Conservation (phyloP, 495 filamentous ascomycete genomes). For the Cenococcum geophilum region DNA sequence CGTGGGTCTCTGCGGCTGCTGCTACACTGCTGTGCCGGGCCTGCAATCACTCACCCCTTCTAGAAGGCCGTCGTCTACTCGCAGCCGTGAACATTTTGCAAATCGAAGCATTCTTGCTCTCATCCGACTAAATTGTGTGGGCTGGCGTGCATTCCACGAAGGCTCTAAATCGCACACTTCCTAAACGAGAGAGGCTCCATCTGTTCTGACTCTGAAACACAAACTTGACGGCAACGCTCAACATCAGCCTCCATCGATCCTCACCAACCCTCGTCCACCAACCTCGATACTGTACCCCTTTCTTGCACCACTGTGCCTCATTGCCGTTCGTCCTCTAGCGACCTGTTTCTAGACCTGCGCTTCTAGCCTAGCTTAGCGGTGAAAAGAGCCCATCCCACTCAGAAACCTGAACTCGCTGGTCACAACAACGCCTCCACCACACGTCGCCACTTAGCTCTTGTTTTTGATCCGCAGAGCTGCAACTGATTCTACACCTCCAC, state of each 20-base stretch:
- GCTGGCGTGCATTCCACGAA: conserved; percentile 3
- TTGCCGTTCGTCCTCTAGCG: neutral
- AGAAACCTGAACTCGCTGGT: conserved; percentile 12
- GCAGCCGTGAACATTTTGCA: neutral
- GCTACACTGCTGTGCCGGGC: neutral
- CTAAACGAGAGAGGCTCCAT: conserved; percentile 12
- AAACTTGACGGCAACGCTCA: conserved; percentile 4
- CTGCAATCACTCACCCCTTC: neutral
- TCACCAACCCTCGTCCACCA: conserved; percentile 5
- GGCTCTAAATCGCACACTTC: conserved; percentile 9
- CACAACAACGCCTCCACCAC: conserved; percentile 27
- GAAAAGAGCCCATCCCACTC: conserved; percentile 25
- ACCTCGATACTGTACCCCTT: neutral
- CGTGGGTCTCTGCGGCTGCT: neutral
- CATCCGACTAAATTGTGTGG: neutral
- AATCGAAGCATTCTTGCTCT: neutral
- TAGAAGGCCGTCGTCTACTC: too few relatives aligned
- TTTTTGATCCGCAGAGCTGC: conserved; percentile 8
- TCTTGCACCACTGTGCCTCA: conserved; percentile 4
- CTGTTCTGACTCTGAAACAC: conserved; percentile 6
- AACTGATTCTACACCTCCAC: conserved; percentile 14
- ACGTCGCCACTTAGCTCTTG: conserved; percentile 8
- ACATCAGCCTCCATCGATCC: conserved; percentile 11
- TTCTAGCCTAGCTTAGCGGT: conserved; percentile 24
- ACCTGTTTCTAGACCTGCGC: conserved; percentile 4